Conservation (phyloP, 73 alveolate species). For the Paramecium octaurelia region DNA sequence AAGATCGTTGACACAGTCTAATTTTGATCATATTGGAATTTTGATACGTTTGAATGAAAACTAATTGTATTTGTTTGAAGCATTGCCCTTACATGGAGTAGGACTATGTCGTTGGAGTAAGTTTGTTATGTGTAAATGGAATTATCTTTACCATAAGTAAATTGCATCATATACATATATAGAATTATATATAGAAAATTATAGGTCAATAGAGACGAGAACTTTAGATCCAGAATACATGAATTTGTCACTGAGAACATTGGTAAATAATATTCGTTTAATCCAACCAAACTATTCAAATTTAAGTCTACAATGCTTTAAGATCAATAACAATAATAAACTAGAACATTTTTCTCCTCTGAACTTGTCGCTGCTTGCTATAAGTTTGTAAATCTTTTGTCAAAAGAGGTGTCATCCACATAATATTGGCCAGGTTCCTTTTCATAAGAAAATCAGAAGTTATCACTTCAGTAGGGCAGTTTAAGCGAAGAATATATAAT, state of each 20-base stretch:
- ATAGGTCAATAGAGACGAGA: constrained; percentile 58
- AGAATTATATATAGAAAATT: constrained; percentile 70
- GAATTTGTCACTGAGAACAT: constrained; percentile 71
- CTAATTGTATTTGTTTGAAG: constrained; percentile 65
- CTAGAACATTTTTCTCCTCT: constrained; percentile 25
- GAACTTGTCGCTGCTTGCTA: constrained; percentile 55
- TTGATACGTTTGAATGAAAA: constrained; percentile 58
- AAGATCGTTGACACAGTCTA: constrained; percentile 72
- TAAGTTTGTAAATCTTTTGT: background rate
- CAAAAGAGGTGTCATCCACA: constrained; percentile 35
- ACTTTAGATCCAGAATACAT: constrained; percentile 64
- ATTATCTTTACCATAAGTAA: constrained; percentile 55
- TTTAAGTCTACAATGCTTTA: constrained; percentile 51
- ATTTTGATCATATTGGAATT: constrained; percentile 72
- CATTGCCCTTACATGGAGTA: constrained; percentile 67
- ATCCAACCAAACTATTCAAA: constrained; percentile 61
- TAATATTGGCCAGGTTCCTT: constrained; percentile 54
- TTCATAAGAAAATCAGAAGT: background rate
- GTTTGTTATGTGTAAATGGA: constrained; percentile 60
- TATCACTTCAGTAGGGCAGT: background rate
- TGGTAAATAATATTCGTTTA: constrained; percentile 68
- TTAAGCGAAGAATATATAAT: constrained; percentile 21
- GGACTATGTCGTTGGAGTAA: constrained; percentile 66
- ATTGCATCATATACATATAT: background rate
- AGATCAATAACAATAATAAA: background rate